These are phyloP conservation scores for Elsinoe necatrix DNA, from an alignment of 2,329 filamentous ascomycete genomes.

Conservation along the genomic window DNA sequence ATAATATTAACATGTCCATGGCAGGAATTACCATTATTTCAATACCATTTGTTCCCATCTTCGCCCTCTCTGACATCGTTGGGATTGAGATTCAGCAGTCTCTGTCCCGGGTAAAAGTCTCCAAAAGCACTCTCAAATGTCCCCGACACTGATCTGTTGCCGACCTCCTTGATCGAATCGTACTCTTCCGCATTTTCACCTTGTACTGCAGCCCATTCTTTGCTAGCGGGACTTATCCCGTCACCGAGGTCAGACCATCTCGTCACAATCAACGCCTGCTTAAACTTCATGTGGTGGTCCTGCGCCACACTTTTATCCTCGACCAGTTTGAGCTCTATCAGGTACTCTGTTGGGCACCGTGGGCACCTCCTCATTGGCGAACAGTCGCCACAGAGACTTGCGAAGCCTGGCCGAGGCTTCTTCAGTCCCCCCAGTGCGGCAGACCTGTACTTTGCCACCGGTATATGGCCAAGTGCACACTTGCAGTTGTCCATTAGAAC, in stretches of 20 bases:
- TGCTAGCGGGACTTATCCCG: conserved; percentile 42
- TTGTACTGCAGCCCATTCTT: conserved; percentile 50
- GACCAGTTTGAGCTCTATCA: conserved; percentile 51
- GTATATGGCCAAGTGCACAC: conserved; percentile 52
- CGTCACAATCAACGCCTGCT: conserved; percentile 52
- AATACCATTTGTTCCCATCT: conserved; percentile 52
- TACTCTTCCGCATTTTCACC: conserved; percentile 37
- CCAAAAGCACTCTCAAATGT: conserved; percentile 51
- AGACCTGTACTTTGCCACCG: conserved; percentile 34
- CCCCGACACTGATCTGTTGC: conserved; percentile 49
- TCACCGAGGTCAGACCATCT: conserved; percentile 55
- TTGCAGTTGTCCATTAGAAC: conserved; percentile 53
- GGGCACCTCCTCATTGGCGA: conserved; percentile 53
- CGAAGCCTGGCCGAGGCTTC: conserved; percentile 27
- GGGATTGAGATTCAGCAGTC: conserved; percentile 52
- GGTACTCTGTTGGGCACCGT: conserved; percentile 54
- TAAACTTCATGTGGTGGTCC: conserved; percentile 42
- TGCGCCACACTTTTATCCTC: conserved; percentile 40
- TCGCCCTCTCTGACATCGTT: conserved; percentile 46
- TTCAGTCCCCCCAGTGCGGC: conserved; percentile 18
- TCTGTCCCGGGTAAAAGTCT: conserved; percentile 46
- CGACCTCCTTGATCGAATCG: conserved; percentile 47
- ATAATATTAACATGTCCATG: background rate
- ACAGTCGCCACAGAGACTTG: conserved; percentile 47
- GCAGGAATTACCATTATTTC: conserved; percentile 19